phyloP scores from a whole-genome alignment of 2,329 filamentous ascomycete species.

The Akanthomyces uredinophilus region DNA sequence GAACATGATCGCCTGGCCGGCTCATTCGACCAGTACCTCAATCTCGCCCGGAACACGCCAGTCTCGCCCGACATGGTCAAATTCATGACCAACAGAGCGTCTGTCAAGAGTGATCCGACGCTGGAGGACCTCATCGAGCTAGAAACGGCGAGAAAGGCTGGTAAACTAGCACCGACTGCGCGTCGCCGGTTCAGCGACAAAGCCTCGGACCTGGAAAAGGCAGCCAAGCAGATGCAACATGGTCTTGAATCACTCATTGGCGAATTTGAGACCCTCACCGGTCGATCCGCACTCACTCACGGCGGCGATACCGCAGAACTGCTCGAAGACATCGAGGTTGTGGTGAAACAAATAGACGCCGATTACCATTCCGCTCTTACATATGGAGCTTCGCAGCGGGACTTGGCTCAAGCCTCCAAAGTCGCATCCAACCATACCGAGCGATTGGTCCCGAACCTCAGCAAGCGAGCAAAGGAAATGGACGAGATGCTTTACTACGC shows the following conservation, averaged over 20 bases:
- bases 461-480: slow-evolving; percentile 55
- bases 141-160: slow-evolving; percentile 67
- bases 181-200: slow-evolving; percentile 56
- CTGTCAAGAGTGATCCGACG: slow-evolving; percentile 47
- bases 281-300: slow-evolving; percentile 51
- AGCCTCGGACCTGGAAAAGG: slow-evolving; percentile 56
- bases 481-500: slow-evolving; percentile 54
- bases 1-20: slow-evolving; percentile 61
- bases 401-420: slow-evolving; percentile 57
- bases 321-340: slow-evolving; percentile 77
- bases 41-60: slow-evolving; percentile 57
- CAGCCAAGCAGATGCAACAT: slow-evolving; percentile 54
- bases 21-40: slow-evolving; percentile 64
- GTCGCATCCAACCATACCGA: slow-evolving; percentile 60
- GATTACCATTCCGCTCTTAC: slow-evolving; percentile 75
- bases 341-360: slow-evolving; percentile 79
- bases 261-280: slow-evolving; percentile 56
- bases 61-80: slow-evolving; percentile 61
- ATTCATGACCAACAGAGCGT: slow-evolving; percentile 53
- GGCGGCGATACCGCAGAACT: slow-evolving; percentile 62
- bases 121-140: slow-evolving; percentile 73
- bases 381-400: slow-evolving; percentile 58
- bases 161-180: slow-evolving; percentile 55
- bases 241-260: slow-evolving; percentile 58
- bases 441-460: slow-evolving; percentile 53